These are phyloP conservation scores for Cercospora zeina DNA, from an alignment of 2,329 filamentous ascomycete species.

Conservation along the genomic window DNA sequence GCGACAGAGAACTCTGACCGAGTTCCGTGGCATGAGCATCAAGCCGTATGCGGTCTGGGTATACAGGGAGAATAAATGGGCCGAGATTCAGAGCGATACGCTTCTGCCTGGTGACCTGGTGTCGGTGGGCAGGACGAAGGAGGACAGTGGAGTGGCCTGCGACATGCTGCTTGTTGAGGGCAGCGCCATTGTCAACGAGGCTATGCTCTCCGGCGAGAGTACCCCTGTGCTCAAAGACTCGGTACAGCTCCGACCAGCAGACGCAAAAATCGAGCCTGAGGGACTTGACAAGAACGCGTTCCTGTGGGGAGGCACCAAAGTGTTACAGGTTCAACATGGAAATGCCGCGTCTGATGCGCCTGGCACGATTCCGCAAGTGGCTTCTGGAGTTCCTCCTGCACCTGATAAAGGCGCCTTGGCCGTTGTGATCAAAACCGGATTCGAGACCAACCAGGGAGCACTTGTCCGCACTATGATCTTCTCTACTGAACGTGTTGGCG, in stretches of 20 bases:
- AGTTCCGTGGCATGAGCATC: constrained; percentile 99
- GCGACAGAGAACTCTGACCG: constrained; percentile 87
- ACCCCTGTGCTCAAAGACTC: constrained; percentile 97
- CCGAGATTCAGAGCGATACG: constrained; percentile 83
- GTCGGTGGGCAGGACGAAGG: constrained; percentile 89
- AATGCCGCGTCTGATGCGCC: constrained; percentile 68
- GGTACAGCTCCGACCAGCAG: constrained; percentile 79
- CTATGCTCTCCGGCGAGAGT: constrained; percentile 97
- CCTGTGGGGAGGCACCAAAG: constrained; percentile 95
- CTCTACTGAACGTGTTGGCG: constrained; percentile 97
- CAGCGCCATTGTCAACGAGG: constrained; percentile 96
- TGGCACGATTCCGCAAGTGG: constrained; percentile 61
- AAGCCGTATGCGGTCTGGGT: constrained; percentile 96
- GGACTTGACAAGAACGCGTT: constrained; percentile 96
- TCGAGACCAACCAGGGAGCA: constrained; percentile 97
- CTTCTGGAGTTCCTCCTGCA: constrained; percentile 75
- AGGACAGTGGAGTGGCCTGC: constrained; percentile 94
- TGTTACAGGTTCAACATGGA: constrained; percentile 89
- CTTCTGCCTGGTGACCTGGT: constrained; percentile 91
- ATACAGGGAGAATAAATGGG: constrained; percentile 83
- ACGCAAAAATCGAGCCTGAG: constrained; percentile 79
- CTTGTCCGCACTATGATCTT: constrained; percentile 99
- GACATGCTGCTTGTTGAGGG: constrained; percentile 96
- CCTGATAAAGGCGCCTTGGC: constrained; percentile 94
- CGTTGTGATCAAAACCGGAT: constrained; percentile 93